Evolutionary conservation across 176 grass and related monocot species (phyloP).

Genomic region (Oropetium thomaeum): DNA sequence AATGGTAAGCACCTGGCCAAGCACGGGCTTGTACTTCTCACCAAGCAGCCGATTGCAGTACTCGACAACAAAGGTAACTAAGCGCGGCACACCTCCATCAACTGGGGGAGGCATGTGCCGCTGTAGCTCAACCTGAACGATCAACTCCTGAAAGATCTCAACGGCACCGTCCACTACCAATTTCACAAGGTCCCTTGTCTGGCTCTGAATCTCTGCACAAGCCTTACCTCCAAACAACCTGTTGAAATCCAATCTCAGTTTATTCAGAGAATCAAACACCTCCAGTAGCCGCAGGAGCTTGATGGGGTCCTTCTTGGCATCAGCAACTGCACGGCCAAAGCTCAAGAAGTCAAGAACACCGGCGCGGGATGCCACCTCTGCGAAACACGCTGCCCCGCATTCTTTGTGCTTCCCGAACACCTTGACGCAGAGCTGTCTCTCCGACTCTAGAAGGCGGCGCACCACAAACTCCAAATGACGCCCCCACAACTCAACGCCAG

Average conservation of each 20-base stretch:
- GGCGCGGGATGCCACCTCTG: constrained; percentile 47
- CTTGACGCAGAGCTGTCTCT: constrained; percentile 55
- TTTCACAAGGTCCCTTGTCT: constrained; percentile 78
- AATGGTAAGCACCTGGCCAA: constrained; percentile 66
- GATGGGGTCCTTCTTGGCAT: constrained; percentile 88
- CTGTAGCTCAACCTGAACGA: constrained; percentile 81
- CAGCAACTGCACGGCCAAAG: constrained; percentile 49
- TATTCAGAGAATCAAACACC: constrained; percentile 72
- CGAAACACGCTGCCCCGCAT: constrained; percentile 41
- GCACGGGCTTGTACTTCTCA: constrained; percentile 56
- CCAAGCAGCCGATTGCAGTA: constrained; percentile 69
- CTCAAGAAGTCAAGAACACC: constrained; percentile 63
- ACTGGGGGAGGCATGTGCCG: constrained; percentile 49
- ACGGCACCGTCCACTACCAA: constrained; percentile 58
- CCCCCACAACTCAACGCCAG: constrained; percentile 49
- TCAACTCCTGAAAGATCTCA: constrained; percentile 75
- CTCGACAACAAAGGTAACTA: constrained; percentile 65
- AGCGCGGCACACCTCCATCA: constrained; percentile 55
- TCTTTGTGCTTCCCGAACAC: constrained; percentile 53
- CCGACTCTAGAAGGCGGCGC: constrained; percentile 56
- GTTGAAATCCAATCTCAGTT: constrained; percentile 70
- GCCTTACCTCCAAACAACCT: constrained; percentile 66
- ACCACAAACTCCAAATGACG: constrained; percentile 61
- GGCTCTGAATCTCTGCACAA: constrained; percentile 64
- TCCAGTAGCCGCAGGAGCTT: constrained; percentile 71